Percentiles rank a stretch among this genome's conserved stretches.
These are phyloP conservation scores for Phytophthora sp. DNA, from an alignment of 352 stramenopile species.

Conservation along the genomic window DNA sequence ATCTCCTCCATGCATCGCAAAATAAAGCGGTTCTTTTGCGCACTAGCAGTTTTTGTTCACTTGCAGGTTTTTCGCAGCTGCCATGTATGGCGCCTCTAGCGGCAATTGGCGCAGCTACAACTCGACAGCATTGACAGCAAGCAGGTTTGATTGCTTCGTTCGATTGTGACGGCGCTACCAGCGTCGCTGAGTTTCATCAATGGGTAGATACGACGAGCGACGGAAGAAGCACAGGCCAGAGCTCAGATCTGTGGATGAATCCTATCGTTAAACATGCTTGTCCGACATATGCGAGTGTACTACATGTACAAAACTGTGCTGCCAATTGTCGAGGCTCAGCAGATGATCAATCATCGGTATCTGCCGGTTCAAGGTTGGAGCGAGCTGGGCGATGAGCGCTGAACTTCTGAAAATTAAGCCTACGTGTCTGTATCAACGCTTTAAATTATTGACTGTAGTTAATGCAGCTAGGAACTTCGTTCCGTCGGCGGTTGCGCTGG, in stretches of 20 bases:
- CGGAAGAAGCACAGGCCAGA: slow-evolving; percentile 16
- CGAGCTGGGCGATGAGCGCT: slow-evolving; percentile 10
- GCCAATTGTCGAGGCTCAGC: slow-evolving; percentile 6
- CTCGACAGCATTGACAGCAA: slow-evolving; percentile 6
- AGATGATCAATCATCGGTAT: slow-evolving; percentile 6
- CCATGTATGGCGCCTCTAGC: background rate
- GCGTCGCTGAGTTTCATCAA: too few relatives aligned
- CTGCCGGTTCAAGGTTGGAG: background rate
- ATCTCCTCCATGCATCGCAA: too few relatives aligned
- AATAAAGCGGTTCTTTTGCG: too few relatives aligned
- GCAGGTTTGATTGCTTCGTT: slow-evolving; percentile 14
- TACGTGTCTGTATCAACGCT: slow-evolving; percentile 17
- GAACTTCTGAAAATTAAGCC: slow-evolving; percentile 20
- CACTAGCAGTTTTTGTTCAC: too few relatives aligned
- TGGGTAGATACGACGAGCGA: too few relatives aligned
- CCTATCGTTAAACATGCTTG: slow-evolving; percentile 13
- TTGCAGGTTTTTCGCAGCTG: too few relatives aligned
- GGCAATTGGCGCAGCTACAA: slow-evolving; percentile 8
- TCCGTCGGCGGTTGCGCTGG: slow-evolving; percentile 5
- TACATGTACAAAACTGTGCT: too few relatives aligned
- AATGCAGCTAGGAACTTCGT: slow-evolving; percentile 9
- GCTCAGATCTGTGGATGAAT: slow-evolving; percentile 30
- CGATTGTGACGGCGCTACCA: too few relatives aligned
- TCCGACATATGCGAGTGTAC: too few relatives aligned
- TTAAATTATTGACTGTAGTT: slow-evolving; percentile 35